Evolutionary conservation across 352 stramenopile genomes (phyloP).

Genomic region (Globisporangium recalcitrans): DNA sequence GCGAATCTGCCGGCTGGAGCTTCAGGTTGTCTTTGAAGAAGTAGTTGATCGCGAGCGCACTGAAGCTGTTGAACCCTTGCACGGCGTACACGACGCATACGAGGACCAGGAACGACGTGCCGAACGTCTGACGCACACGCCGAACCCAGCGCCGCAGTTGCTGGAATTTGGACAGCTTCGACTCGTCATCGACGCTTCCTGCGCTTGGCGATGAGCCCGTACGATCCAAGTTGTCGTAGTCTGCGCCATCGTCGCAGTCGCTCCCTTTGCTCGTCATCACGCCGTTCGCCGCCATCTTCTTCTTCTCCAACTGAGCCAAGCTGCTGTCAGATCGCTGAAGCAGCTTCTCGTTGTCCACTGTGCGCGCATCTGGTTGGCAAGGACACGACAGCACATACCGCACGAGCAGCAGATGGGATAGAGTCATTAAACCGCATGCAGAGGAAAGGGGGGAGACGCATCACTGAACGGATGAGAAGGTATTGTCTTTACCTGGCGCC

Average conservation of each 20-base stretch:
- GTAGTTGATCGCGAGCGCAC: constrained; percentile 91
- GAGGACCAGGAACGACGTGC: constrained; percentile 61
- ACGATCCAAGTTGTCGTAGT: constrained; percentile 8
- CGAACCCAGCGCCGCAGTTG: constrained; percentile 47
- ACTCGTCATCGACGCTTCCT: constrained; percentile 15
- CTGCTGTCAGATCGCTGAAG: constrained; percentile 11
- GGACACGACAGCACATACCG: not conserved
- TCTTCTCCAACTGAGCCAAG: constrained; percentile 12
- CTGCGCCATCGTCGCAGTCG: constrained; percentile 3
- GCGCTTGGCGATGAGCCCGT: constrained; percentile 8
- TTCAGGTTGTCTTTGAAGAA: constrained; percentile 96
- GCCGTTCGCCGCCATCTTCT: constrained; percentile 6
- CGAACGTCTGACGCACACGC: constrained; percentile 58
- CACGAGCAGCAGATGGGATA: not conserved
- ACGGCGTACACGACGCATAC: constrained; percentile 90
- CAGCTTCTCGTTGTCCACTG: constrained; percentile 16
- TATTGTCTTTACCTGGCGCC: not conserved
- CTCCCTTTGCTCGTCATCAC: constrained; percentile 5
- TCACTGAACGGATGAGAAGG: not conserved
- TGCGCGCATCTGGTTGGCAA: not conserved
- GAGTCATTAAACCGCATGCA: not conserved
- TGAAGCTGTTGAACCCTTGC: constrained; percentile 92
- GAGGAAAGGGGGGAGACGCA: not conserved
- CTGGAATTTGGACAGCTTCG: constrained; percentile 23
- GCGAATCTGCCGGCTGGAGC: constrained; percentile 90